phyloP scores from a whole-genome alignment of 441 rosid species.

The Syzygium malaccense region DNA sequence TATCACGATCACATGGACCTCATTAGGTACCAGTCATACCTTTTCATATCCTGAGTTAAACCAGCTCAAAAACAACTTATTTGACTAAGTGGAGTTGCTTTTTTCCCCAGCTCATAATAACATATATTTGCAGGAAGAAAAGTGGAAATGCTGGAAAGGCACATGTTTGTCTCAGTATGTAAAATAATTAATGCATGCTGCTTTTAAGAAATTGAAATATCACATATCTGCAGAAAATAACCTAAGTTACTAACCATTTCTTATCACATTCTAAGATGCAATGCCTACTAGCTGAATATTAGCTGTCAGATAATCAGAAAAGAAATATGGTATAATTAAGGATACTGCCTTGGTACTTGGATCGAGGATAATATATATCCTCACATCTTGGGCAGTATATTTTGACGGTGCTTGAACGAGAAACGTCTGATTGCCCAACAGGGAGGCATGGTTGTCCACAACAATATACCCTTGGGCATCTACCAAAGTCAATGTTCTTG shows the following conservation, averaged over 20 bases:
- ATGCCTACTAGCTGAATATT: background rate
- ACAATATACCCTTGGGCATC: conserved; percentile 98
- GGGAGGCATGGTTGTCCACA: conserved; percentile 98
- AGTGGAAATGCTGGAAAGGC: background rate
- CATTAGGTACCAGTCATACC: background rate
- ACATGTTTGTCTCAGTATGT: background rate
- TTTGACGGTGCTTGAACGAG: conserved; percentile 92
- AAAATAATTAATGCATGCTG: background rate
- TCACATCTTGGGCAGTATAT: conserved; percentile 94
- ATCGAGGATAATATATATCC: conserved; percentile 90
- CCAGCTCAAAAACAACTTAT: background rate
- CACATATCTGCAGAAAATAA: background rate
- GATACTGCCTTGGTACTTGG: conserved; percentile 99
- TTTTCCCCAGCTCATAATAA: background rate
- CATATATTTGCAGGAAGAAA: background rate
- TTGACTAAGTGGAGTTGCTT: background rate
- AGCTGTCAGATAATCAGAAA: background rate
- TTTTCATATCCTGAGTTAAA: background rate
- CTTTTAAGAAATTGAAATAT: background rate
- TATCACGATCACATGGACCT: background rate
- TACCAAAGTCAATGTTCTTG: conserved; percentile 91
- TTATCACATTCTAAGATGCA: background rate
- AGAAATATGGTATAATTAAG: conserved; percentile 11
- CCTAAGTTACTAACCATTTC: background rate
- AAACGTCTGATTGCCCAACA: conserved; percentile 94